phyloP scores from a whole-genome alignment of 2,329 filamentous ascomycete species.

The Penicillium verrucosum region DNA sequence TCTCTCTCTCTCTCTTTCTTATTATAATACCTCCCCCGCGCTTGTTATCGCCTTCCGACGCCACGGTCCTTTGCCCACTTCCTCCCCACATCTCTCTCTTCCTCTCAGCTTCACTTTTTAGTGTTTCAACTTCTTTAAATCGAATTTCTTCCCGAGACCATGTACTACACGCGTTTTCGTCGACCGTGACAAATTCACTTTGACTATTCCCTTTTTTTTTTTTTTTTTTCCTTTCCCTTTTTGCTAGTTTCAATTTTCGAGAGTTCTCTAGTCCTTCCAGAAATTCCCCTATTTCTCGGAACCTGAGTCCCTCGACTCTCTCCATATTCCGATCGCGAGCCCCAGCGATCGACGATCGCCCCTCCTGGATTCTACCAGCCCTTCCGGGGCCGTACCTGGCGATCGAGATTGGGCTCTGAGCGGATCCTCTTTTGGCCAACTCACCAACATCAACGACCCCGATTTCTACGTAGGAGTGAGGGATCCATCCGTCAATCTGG shows the following conservation, averaged over 20 bases:
- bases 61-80: slow-evolving; percentile 14
- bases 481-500: slow-evolving; percentile 56
- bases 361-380: slow-evolving; percentile 50
- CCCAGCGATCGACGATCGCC: slow-evolving; percentile 39
- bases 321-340: slow-evolving; percentile 26
- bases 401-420: slow-evolving; percentile 48
- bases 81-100: slow-evolving; percentile 1
- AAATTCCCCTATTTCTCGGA: slow-evolving; percentile 1
- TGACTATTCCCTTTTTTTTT: not conserved
- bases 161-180: slow-evolving; percentile 19
- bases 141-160: slow-evolving; percentile 13
- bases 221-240: not conserved
- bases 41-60: slow-evolving; percentile 17
- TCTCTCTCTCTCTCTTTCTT: not conserved
- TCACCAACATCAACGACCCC: slow-evolving; percentile 33
- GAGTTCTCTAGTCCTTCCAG: not conserved
- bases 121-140: not conserved
- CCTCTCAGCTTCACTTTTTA: not conserved
- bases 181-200: slow-evolving; percentile 15
- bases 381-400: slow-evolving; percentile 47
- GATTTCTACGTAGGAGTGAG: slow-evolving; percentile 38
- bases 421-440: slow-evolving; percentile 30
- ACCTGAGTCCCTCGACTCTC: slow-evolving; percentile 10
- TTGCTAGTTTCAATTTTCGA: not conserved
- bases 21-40: slow-evolving; percentile 17